Percentiles rank a stretch among this genome's conserved stretches.
phyloP scores from a whole-genome alignment of 169 alveolate genomes.

The Perkinsus chesapeaki region DNA sequence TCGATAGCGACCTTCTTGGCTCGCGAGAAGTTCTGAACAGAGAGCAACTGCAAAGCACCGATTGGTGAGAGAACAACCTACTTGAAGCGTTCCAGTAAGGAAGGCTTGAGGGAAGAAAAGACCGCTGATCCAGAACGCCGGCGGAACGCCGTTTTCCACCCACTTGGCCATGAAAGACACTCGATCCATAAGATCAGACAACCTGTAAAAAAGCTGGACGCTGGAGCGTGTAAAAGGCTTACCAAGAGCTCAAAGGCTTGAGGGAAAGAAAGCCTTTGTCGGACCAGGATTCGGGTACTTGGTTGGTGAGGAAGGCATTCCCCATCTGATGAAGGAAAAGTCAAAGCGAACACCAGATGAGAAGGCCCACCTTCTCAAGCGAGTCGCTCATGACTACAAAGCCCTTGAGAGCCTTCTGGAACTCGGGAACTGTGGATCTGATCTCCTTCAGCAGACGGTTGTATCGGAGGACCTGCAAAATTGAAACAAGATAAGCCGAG shows the following conservation, averaged over 20 bases:
- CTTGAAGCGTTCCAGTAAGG: conserved; percentile 51
- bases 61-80: background rate
- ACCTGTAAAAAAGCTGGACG: background rate
- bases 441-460: conserved; percentile 61
- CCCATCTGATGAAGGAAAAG: conserved; percentile 37
- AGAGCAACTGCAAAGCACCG: conserved; percentile 68
- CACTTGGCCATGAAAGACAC: conserved; percentile 62
- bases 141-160: conserved; percentile 74
- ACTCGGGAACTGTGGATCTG: conserved; percentile 60
- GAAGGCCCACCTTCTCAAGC: conserved; percentile 49
- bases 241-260: conserved; percentile 73
- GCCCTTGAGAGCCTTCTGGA: conserved; percentile 84
- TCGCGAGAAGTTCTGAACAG: conserved; percentile 79
- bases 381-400: conserved; percentile 82
- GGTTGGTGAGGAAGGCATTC: conserved; percentile 67
- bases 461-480: conserved; percentile 44
- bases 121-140: conserved; percentile 75
- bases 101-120: conserved; percentile 89
- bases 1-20: conserved; percentile 73
- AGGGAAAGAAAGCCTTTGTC: conserved; percentile 76
- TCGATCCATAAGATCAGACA: conserved; percentile 66
- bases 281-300: conserved; percentile 79
- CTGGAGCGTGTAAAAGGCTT: conserved; percentile 12
- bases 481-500: background rate
- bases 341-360: background rate